Evolutionary conservation across 2,329 filamentous ascomycete genomes (phyloP), one percentile per base, ranked within the genome.

Genomic region (Colletotrichum liriopes): DNA sequence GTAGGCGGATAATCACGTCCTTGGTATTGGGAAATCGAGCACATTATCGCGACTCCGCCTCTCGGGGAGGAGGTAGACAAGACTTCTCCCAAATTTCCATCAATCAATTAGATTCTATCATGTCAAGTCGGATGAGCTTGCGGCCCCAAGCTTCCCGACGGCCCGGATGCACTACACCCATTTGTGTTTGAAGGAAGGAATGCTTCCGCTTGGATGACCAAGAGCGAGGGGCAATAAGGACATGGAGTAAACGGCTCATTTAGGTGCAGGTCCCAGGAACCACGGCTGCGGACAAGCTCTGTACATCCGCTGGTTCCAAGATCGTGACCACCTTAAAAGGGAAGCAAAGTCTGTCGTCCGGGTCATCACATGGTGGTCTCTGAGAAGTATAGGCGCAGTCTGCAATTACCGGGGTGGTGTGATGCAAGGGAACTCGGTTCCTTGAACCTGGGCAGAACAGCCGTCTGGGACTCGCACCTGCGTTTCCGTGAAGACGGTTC

Each of bases 261-360:
- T 12, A 41, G 12, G 20, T 65, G 70, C 70, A 72, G 70, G 70
- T 69, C 70, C 70, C 70, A 69, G 70, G 65, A 47, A 71, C 68
- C 16, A 49, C 2, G 39, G 11, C 39, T 2, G 5, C 8, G 9
- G 41, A n/a, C 59, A 47, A 65, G 54, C 32, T 32, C 41, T 6
- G 12, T 39, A 18, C 43, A 39, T 39, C 29, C 45, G 41, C 65
- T 52, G 20, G 11, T 37, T 45, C 65, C 59, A 65, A 69, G 54
- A 69, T 69, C 39, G 32, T 64, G 65, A 59, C 4, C 16, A 35
- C 49, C 63, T 5, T 8, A 64, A 62, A 7, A 1, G 54, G 65
- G 23, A 64, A 29, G 20, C 39, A 3, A 69, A 23, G 12, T 5
- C 63, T 66, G 41, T 49, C 65, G 59, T 59, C 64, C 58, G 43